These are phyloP conservation scores for Aureobasidium sp. DNA, from an alignment of 2,329 filamentous ascomycete genomes.

Conservation along the genomic window DNA sequence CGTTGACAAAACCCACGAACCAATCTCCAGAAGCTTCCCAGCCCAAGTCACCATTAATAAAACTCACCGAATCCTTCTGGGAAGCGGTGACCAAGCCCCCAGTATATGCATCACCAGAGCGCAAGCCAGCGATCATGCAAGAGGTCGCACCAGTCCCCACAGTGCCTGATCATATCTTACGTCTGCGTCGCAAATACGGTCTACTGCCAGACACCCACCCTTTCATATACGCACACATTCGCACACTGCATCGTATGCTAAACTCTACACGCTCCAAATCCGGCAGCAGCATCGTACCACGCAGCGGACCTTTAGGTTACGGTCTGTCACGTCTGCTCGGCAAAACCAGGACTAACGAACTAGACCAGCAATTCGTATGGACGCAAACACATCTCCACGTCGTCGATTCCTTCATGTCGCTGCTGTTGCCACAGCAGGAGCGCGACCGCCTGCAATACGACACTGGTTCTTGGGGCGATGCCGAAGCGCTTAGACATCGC, in stretches of 20 bases:
- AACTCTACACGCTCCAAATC: conserved; percentile 25
- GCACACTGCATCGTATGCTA: conserved; percentile 31
- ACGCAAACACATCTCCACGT: conserved; percentile 24
- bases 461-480: conserved; percentile 21
- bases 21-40: neutral
- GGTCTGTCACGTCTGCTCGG: conserved; percentile 19
- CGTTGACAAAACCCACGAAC: neutral
- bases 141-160: neutral
- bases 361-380: conserved; percentile 22
- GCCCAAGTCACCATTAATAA: conserved; percentile 2
- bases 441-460: conserved; percentile 27
- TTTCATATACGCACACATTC: conserved; percentile 31
- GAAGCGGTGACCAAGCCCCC: conserved; percentile 20
- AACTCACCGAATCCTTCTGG: conserved; percentile 26
- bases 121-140: neutral
- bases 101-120: conserved; percentile 7
- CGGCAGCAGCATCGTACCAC: conserved; percentile 26
- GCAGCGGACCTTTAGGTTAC: conserved; percentile 13
- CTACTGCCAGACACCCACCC: conserved; percentile 26
- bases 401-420: conserved; percentile 26
- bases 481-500: conserved; percentile 11
- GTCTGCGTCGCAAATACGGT: conserved; percentile 28
- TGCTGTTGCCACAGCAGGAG: conserved; percentile 26
- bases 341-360: conserved; percentile 18
- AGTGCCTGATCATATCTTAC: conserved; percentile 15